A percentile compares a stretch with the other conserved stretches of the same genome.
Conservation (phyloP, 768 basidiomycete species). For the Leccinum subgranulosum region DNA sequence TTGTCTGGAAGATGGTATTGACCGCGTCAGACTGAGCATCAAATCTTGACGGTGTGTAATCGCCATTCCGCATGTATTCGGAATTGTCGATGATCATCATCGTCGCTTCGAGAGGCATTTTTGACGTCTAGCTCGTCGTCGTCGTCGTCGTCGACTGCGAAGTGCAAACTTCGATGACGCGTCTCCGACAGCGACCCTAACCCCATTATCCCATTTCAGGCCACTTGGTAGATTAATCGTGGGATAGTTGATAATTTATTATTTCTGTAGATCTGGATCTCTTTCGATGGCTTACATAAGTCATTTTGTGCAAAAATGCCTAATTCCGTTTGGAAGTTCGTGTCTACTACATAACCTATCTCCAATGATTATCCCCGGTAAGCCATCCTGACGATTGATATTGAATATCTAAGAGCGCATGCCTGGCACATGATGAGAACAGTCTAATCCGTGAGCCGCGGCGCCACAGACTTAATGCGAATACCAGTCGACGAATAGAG, state of each 20-base stretch:
- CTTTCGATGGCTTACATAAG: too few relatives aligned
- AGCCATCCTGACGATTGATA: too few relatives aligned
- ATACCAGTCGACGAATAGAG: background rate
- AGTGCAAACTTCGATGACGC: conserved; percentile 24
- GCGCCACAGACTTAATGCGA: background rate
- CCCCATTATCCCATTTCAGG: background rate
- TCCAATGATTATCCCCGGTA: too few relatives aligned
- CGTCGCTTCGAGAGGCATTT: conserved; percentile 96
- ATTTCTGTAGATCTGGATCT: too few relatives aligned
- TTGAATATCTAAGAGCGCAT: too few relatives aligned
- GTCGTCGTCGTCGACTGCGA: background rate
- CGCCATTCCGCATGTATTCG: conserved; percentile 95
- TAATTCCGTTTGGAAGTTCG: too few relatives aligned
- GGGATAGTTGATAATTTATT: too few relatives aligned
- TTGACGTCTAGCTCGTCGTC: conserved; percentile 21
- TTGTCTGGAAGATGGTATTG: conserved; percentile 84
- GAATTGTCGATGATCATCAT: conserved; percentile 99
- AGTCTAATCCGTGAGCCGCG: background rate
- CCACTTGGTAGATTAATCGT: too few relatives aligned
- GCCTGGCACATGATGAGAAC: too few relatives aligned
- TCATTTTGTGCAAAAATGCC: too few relatives aligned
- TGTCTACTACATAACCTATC: too few relatives aligned
- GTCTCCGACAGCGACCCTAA: conserved; percentile 23
- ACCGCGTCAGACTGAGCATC: conserved; percentile 92
- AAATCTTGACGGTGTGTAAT: conserved; percentile 83